Percentiles rank a stretch among this genome's conserved stretches.
Conservation (phyloP, 2,329 filamentous ascomycete genomes). For the Neofusicoccum umdonicola region DNA sequence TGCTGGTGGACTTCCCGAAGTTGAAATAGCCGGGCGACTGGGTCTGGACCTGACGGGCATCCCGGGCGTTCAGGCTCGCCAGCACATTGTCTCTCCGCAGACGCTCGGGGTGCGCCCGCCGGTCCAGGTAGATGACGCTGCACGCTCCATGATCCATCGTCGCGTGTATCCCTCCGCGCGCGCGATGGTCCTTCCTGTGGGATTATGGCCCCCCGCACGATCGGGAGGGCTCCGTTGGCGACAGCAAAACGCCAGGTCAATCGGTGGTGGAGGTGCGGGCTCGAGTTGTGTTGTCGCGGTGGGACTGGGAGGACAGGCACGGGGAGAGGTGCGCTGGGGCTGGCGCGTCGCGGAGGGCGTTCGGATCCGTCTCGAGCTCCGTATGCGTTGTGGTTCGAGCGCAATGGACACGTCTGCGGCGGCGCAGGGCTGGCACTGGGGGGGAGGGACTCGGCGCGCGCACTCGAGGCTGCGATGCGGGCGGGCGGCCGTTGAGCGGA, state of each 20-base stretch:
- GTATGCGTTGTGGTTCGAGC: constrained; percentile 16
- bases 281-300: constrained; percentile 1
- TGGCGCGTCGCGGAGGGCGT: constrained; percentile 13
- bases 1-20: constrained; percentile 27
- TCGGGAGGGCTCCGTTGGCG: constrained; percentile 17
- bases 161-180: constrained; percentile 14
- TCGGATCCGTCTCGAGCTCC: constrained; percentile 15
- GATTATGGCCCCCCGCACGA: constrained; percentile 18
- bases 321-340: constrained; percentile 15
- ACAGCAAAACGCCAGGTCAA: constrained; percentile 18
- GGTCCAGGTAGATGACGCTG: constrained; percentile 46
- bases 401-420: constrained; percentile 17
- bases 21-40: constrained; percentile 35
- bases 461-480: background rate
- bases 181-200: constrained; percentile 11
- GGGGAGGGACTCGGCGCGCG: background rate
- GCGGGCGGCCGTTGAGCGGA: constrained; percentile 13
- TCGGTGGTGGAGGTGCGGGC: background rate
- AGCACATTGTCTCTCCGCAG: constrained; percentile 37
- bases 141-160: constrained; percentile 45
- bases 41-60: constrained; percentile 25
- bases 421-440: background rate
- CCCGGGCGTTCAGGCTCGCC: constrained; percentile 30
- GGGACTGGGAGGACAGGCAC: constrained; percentile 11
- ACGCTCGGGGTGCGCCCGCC: constrained; percentile 41